Conservation (phyloP, 352 stramenopile species). For the Globisporangium heterothallicum region DNA sequence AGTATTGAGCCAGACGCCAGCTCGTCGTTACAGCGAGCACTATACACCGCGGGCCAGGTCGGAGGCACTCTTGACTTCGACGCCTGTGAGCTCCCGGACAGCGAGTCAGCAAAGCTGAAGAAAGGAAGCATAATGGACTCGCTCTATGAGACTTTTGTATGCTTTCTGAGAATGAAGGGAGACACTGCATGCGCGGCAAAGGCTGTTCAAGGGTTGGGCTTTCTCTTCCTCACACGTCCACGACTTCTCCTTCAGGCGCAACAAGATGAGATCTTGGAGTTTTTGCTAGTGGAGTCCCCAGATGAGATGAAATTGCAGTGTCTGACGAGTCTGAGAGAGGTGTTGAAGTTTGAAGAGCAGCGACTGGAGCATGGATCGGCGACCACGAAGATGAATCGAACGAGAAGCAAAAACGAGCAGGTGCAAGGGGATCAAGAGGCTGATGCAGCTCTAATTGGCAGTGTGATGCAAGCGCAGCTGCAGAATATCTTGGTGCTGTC, state of each 20-base stretch:
- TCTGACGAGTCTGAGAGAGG: slow-evolving; percentile 65
- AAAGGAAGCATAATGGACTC: slow-evolving; percentile 51
- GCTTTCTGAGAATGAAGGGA: slow-evolving; percentile 37
- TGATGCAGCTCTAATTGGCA: slow-evolving; percentile 78
- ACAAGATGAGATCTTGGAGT: slow-evolving; percentile 57
- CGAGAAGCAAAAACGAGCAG: slow-evolving; percentile 67
- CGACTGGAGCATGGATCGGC: slow-evolving; percentile 52
- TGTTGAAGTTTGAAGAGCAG: slow-evolving; percentile 65
- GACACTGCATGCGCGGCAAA: slow-evolving; percentile 56
- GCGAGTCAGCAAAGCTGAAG: slow-evolving; percentile 25
- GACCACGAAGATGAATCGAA: slow-evolving; percentile 31
- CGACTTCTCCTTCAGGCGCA: slow-evolving; percentile 66
- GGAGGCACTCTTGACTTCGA: slow-evolving; percentile 66
- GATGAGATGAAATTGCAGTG: slow-evolving; percentile 63
- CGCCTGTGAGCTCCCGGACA: slow-evolving; percentile 20
- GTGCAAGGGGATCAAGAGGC: slow-evolving; percentile 85
- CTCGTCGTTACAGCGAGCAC: slow-evolving; percentile 58
- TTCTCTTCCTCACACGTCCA: slow-evolving; percentile 61
- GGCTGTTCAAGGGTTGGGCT: slow-evolving; percentile 79
- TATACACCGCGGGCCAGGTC: slow-evolving; percentile 71
- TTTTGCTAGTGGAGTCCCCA: slow-evolving; percentile 30
- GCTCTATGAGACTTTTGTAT: slow-evolving; percentile 55
- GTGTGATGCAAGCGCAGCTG: slow-evolving; percentile 83
- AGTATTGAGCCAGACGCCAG: slow-evolving; percentile 32
- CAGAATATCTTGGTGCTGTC: slow-evolving; percentile 50